These are phyloP conservation scores for Phytopythium vexans DNA, from an alignment of 352 stramenopile genomes.

Conservation along the genomic window DNA sequence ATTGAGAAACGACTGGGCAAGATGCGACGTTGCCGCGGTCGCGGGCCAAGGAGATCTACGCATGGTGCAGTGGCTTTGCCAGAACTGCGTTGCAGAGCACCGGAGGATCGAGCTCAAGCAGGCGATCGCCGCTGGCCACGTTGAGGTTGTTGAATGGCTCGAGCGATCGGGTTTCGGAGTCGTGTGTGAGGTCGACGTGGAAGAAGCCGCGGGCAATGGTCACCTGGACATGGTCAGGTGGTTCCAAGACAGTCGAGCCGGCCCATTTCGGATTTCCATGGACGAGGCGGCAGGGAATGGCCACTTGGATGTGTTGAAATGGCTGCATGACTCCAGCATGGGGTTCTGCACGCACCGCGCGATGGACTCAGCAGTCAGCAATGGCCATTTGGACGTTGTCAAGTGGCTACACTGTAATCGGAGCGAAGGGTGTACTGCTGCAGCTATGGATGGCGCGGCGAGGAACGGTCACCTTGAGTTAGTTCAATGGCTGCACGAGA, in stretches of 20 bases:
- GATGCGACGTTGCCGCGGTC: conserved; percentile 10
- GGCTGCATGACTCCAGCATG: conserved; percentile 14
- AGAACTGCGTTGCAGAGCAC: conserved; percentile 8
- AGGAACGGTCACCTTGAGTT: neutral
- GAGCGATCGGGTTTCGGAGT: too few species aligned
- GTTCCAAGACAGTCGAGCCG: conserved; percentile 8
- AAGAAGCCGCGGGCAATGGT: conserved; percentile 26
- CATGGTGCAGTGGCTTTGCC: conserved; percentile 15
- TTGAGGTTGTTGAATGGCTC: too few species aligned
- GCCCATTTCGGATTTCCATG: conserved; percentile 5
- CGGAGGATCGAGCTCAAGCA: neutral
- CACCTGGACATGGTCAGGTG: conserved; percentile 25
- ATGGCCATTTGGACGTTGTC: conserved; percentile 4
- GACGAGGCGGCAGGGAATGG: conserved; percentile 15
- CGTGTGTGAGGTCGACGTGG: conserved; percentile 16
- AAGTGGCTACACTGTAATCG: conserved; percentile 6
- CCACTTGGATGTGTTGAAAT: conserved; percentile 25
- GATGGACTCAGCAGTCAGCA: conserved; percentile 5
- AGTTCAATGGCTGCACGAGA: conserved; percentile 6
- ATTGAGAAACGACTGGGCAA: conserved; percentile 13
- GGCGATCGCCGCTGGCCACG: too few species aligned
- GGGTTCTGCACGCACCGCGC: conserved; percentile 17
- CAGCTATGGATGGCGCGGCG: conserved; percentile 4
- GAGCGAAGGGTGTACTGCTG: conserved; percentile 3
- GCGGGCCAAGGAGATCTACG: conserved; percentile 15